phyloP scores from a whole-genome alignment of 2,329 filamentous ascomycete species.

The Pseudogymnoascus pannorum region DNA sequence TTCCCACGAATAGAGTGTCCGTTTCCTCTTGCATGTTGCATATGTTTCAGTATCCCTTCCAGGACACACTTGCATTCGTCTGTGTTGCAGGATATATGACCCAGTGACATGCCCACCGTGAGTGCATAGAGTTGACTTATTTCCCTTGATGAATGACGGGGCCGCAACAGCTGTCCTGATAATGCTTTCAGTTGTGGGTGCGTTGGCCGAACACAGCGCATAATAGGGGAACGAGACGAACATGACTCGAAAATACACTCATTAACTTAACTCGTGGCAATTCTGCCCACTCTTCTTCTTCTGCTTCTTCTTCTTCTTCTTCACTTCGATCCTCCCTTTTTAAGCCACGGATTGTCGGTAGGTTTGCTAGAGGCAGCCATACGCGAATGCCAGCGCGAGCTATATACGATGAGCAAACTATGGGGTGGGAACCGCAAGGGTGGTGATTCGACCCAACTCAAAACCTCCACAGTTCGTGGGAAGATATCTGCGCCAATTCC shows the following conservation, averaged over 20 bases:
- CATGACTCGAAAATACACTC: conserved; percentile 1
- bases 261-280: not conserved
- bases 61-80: conserved; percentile 2
- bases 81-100: conserved; percentile 27
- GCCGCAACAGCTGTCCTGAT: not conserved
- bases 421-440: conserved; percentile 20
- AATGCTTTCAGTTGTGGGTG: not conserved
- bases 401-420: conserved; percentile 24
- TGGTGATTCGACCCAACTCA: conserved; percentile 20
- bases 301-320: not conserved
- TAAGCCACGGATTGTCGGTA: not conserved
- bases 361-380: not conserved
- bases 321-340: not conserved
- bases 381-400: not conserved
- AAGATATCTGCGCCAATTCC: conserved; percentile 57
- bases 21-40: not conserved
- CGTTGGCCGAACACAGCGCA: not conserved
- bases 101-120: conserved; percentile 23
- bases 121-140: conserved; percentile 17
- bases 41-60: not conserved
- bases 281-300: conserved; percentile 2
- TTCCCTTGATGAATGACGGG: conserved; percentile 13
- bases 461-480: conserved; percentile 44
- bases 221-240: not conserved
- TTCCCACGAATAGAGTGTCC: not conserved